Base-by-base conservation (phyloP, 441 rosid species). In the Gossypium laxum region DNA sequence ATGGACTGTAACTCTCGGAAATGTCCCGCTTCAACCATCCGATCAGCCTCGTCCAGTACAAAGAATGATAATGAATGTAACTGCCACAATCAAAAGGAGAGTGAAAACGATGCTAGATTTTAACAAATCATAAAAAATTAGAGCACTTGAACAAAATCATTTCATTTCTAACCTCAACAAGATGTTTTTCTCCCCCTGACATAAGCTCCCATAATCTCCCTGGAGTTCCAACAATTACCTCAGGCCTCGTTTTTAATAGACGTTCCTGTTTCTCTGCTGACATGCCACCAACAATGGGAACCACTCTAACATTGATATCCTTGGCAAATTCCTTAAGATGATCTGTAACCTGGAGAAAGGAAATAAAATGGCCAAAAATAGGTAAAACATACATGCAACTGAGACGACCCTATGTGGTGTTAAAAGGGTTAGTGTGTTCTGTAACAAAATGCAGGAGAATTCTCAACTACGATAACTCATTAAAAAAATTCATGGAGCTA, bases 21-120 rank as follows among this genome's bases (percentile, higher is more conserved):
- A 83, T 92, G 99, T 55, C 98, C 99, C 73, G 78, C 88, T 83
- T 94, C 98, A 72, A 91, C 85, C 99, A 94, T 94, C 79, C 97
- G 85, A 79, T 94, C 99, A 72, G 99, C 99, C 85, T 92, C 99
- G 77, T 94, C 99, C 89, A 94, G 82, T 81, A 92, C 98, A 81
- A 92, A 94, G 82, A 94, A 94, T 17, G 99, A 94, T 71, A 94
- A 79, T 5, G 87, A 87, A 81, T 91, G 99, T 67, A 94, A 75
- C 99, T 94, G 96, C 79, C 84, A 73, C 72, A 71, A 71, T 54
- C 69, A 70, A 66, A 58, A 15, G 0, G 11, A 48, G 73, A 48
- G 58, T 24, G 22, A 26, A 30, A 67, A 22, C 14, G 58, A 8
- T 14, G 55, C 22, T 67, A 11, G 24, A 26, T 12, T 48, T 67